Conservation (phyloP, 2,329 filamentous ascomycete species). For the Ophiobolus disseminans region DNA sequence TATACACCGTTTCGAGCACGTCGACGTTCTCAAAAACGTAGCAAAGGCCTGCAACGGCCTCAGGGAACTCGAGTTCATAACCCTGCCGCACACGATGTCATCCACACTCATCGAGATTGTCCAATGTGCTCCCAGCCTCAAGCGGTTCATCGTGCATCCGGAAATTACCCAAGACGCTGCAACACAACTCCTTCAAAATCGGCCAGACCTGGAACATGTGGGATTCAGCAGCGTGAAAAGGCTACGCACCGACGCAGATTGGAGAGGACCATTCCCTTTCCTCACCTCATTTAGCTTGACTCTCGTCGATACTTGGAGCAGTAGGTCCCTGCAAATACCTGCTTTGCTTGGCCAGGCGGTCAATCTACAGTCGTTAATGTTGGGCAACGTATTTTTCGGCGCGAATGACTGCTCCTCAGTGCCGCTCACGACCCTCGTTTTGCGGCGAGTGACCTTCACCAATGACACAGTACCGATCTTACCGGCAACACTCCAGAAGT, state of each 20-base stretch:
- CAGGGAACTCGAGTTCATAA: conserved; percentile 39
- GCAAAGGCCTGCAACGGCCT: conserved; percentile 47
- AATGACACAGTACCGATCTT: conserved; percentile 16
- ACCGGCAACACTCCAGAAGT: conserved; percentile 24
- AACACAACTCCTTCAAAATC: conserved; percentile 36
- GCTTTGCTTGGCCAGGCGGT: neutral
- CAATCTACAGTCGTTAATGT: conserved; percentile 15
- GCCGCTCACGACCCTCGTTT: conserved; percentile 16
- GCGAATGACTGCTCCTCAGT: conserved; percentile 1
- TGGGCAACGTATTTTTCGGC: neutral
- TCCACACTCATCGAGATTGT: conserved; percentile 41
- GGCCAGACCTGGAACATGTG: conserved; percentile 32
- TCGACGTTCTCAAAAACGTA: conserved; percentile 52
- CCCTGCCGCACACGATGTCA: conserved; percentile 28
- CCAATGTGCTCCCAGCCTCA: conserved; percentile 31
- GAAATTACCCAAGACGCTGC: conserved; percentile 35
- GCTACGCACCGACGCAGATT: conserved; percentile 11
- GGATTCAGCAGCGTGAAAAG: conserved; percentile 21
- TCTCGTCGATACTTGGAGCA: too few relatives aligned
- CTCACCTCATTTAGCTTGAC: conserved; percentile 34
- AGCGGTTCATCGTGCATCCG: conserved; percentile 33
- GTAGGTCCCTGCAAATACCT: too few relatives aligned
- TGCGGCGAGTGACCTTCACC: conserved; percentile 9
- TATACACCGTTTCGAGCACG: conserved; percentile 47
- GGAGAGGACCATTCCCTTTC: conserved; percentile 33